A percentile compares a stretch with the other conserved stretches of the same genome.
phyloP scores from a whole-genome alignment of 179 eudicot species.

The Pouteria campechiana region DNA sequence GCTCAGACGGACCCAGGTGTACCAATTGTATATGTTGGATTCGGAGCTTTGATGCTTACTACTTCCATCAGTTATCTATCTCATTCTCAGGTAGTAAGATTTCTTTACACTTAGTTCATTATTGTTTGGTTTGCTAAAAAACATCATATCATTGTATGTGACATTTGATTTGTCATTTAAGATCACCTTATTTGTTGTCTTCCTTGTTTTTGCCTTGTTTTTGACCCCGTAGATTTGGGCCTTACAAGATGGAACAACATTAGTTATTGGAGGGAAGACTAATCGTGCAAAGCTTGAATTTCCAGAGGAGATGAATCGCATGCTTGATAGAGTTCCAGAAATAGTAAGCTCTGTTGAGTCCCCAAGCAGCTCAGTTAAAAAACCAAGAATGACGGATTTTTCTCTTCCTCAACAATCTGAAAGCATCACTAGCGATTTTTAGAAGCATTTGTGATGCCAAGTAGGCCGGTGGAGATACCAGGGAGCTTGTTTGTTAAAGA shows the following conservation, averaged over 20 bases:
- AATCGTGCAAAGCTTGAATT: slow-evolving; percentile 85
- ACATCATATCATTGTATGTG: no score
- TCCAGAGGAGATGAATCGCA: slow-evolving; percentile 55
- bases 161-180: no score
- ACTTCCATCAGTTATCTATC: slow-evolving; percentile 89
- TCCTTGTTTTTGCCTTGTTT: not conserved
- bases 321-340: slow-evolving; percentile 86
- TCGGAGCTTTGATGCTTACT: slow-evolving; percentile 94
- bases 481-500: no score
- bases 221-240: slow-evolving; percentile 64
- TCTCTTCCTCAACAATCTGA: no score
- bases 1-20: slow-evolving; percentile 93
- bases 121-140: no score
- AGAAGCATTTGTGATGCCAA: no score
- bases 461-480: no score
- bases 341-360: no score
- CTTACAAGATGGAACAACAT: slow-evolving; percentile 86
- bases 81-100: slow-evolving; percentile 78
- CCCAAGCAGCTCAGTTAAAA: no score
- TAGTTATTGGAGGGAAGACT: slow-evolving; percentile 91
- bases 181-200: not conserved
- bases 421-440: no score
- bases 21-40: slow-evolving; percentile 95
- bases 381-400: no score
- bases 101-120: no score